A percentile compares a stretch with the other conserved stretches of the same genome.
These are phyloP conservation scores for Herpotrichia juniperi DNA, from an alignment of 2,329 filamentous ascomycete species.

Conservation along the genomic window DNA sequence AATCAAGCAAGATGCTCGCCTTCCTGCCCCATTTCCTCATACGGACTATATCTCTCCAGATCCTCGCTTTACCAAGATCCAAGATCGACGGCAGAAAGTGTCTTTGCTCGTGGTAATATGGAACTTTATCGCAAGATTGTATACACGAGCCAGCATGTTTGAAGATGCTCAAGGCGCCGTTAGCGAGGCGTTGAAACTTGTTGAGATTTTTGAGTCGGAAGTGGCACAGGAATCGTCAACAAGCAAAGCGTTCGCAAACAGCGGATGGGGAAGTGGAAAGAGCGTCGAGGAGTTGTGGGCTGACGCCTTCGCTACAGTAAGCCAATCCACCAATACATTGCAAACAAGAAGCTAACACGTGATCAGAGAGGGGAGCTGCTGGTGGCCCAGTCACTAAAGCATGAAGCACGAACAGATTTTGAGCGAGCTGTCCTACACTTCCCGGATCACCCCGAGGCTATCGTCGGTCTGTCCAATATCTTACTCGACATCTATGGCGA, in stretches of 20 bases:
- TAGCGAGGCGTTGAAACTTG: constrained; percentile 79
- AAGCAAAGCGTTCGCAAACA: constrained; percentile 65
- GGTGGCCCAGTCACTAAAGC: constrained; percentile 65
- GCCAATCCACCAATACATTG: constrained; percentile 30
- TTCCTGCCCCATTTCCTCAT: constrained; percentile 49
- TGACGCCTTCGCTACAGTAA: constrained; percentile 81
- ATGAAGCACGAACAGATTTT: constrained; percentile 76
- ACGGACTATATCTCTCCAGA: constrained; percentile 43
- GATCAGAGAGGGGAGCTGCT: constrained; percentile 70
- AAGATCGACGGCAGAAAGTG: constrained; percentile 62
- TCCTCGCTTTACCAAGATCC: constrained; percentile 57
- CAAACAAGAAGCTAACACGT: constrained; percentile 8
- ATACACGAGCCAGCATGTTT: constrained; percentile 78
- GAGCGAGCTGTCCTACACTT: constrained; percentile 82
- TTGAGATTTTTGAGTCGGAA: constrained; percentile 72
- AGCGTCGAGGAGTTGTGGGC: constrained; percentile 84
- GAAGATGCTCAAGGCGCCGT: constrained; percentile 82
- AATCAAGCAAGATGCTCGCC: constrained; percentile 50
- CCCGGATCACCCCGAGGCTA: constrained; percentile 79
- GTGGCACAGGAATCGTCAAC: constrained; percentile 67
- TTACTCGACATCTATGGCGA: constrained; percentile 84
- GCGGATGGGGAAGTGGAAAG: constrained; percentile 79
- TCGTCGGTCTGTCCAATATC: constrained; percentile 81
- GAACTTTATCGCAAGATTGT: constrained; percentile 88
- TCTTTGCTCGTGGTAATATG: constrained; percentile 77